phyloP scores from a whole-genome alignment of 331 rosid genomes.

The Pyrus hybrid region DNA sequence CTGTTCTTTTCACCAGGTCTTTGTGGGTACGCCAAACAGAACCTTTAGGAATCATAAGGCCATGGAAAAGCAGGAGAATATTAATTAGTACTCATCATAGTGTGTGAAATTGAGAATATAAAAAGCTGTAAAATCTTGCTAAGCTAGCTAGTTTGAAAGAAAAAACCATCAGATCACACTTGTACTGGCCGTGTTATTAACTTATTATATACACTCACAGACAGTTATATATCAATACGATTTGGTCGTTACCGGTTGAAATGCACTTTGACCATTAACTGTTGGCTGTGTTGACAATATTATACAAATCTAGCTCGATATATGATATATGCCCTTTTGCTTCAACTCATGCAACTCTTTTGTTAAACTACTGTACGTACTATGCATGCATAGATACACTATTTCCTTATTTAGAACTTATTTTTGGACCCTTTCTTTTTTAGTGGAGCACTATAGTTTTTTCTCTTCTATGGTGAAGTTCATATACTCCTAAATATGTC shows the following conservation, averaged over 20 bases:
- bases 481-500: neutral
- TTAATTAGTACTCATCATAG: neutral
- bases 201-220: neutral
- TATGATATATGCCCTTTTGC: neutral
- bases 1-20: neutral
- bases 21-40: neutral
- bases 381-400: neutral
- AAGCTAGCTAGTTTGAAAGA: no score
- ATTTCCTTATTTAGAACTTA: neutral
- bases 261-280: neutral
- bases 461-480: neutral
- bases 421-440: conserved; percentile 5
- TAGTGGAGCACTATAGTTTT: conserved; percentile 17
- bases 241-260: neutral
- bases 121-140: no score
- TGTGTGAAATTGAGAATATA: neutral
- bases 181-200: no score
- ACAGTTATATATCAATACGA: neutral
- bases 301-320: neutral
- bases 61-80: conserved; percentile 1
- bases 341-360: neutral
- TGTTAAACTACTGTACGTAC: no score
- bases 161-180: no score
- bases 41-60: conserved; percentile 1
- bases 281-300: neutral